Conservation (phyloP, 1,139 yeast species). For the Tardiomyces depauwii region DNA sequence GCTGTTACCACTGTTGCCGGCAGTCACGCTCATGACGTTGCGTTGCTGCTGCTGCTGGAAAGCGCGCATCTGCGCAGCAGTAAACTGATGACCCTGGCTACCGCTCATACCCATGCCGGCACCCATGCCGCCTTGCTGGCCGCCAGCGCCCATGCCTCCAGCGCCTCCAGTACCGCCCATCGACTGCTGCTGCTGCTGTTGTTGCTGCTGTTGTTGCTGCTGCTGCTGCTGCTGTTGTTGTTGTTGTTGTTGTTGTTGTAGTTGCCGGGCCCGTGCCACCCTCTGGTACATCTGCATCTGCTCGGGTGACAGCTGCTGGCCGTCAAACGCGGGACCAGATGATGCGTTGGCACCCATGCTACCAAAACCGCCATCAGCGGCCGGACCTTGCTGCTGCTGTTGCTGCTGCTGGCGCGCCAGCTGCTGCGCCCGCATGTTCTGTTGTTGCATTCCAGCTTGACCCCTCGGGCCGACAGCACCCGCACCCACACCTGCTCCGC, state of each 20-base stretch:
- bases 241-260: constrained; percentile 9
- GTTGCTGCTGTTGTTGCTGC: constrained; percentile 9
- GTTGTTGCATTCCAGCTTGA: constrained; percentile 2
- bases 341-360: no score
- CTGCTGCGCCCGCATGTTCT: not conserved
- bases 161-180: no score
- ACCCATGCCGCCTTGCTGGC: not conserved
- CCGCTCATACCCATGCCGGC: not conserved
- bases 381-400: constrained; percentile 5
- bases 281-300: constrained; percentile 12
- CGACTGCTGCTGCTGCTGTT: constrained; percentile 13
- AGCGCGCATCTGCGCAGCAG: constrained; percentile 15
- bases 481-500: not conserved
- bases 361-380: not conserved
- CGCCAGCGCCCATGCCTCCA: constrained; percentile 5
- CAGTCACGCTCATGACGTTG: constrained; percentile 1
- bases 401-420: constrained; percentile 9
- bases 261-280: constrained; percentile 6
- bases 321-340: not conserved
- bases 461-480: not conserved
- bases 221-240: constrained; percentile 7
- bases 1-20: constrained; percentile 1
- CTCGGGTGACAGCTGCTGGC: constrained; percentile 11
- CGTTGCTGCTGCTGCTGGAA: constrained; percentile 10
- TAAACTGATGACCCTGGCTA: not conserved